Evolutionary conservation across 139 green algal genomes (phyloP), one percentile per base, ranked within the genome.

Genomic region (Chlorella vulgaris): DNA sequence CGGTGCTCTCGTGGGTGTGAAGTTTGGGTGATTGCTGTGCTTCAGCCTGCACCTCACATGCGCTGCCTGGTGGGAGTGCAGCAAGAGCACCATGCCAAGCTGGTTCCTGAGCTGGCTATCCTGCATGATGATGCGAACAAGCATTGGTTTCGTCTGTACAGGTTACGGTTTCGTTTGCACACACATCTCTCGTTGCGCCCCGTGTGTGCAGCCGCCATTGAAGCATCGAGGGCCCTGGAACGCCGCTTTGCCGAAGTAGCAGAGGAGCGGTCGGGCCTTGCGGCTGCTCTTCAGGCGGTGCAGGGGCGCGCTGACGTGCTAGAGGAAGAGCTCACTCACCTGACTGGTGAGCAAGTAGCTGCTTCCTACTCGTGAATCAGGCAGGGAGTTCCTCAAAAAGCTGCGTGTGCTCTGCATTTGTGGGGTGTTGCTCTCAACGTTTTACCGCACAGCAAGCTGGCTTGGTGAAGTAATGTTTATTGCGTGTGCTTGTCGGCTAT

Each of bases 251-350:
- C 62, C 18, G 62, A 83, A 65, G 31, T 76, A 28, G 28, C 62
- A 13, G 78, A 71, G 69, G 70, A 53, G 67, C 36, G 29, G 24
- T 51, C 29, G 24, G 47, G 21, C 47, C 61, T 77, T 39, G 53
- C 47, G 24, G 39, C 29, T 0, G 47, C 82, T 31, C 53, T 85
- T 50, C 22, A 31, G n/a, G 70, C 39, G 21, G 61, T 31, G 29
- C 47, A 78, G 69, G 51, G 60, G 69, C 58, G 77, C 36, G 51
- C 40, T 19, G 35, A 33, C 4, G 53, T 74, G 43, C 69, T 85
- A 47, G 83, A 87, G 69, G 31, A 66, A 28, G 70, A 87, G 78
- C 63, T 87, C 2, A 85, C 83, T 4, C 47, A 53, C 31, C 78
- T 87, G 39, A 87, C 70, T 36, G 67, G 47, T 80, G 55, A 24